phyloP scores from a whole-genome alignment of 805 yeast species.

The Candida silvicultrix region DNA sequence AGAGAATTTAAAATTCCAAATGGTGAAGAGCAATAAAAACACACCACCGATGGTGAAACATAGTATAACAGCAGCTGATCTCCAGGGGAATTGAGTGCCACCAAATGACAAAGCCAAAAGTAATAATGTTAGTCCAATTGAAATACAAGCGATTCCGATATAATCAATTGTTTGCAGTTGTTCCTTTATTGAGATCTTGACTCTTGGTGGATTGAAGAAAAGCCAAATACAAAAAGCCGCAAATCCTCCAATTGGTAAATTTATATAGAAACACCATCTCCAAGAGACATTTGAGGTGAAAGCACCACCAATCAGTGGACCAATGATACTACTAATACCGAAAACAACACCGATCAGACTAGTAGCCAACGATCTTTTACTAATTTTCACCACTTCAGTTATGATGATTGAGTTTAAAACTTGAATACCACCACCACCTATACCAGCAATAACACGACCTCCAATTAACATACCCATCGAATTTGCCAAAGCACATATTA shows the following conservation, averaged over 20 bases:
- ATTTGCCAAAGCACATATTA: slow-evolving; percentile 47
- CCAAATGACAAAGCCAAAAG: slow-evolving; percentile 47
- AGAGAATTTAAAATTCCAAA: slow-evolving; percentile 35
- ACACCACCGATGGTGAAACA: slow-evolving; percentile 42
- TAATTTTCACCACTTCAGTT: slow-evolving; percentile 40
- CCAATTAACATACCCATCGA: slow-evolving; percentile 59
- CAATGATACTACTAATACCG: slow-evolving; percentile 29
- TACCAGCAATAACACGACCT: slow-evolving; percentile 65
- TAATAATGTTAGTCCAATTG: slow-evolving; percentile 36
- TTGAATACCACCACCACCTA: slow-evolving; percentile 67
- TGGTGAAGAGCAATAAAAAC: slow-evolving; percentile 27
- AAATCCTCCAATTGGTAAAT: slow-evolving; percentile 50
- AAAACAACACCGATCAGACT: not conserved
- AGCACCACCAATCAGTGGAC: slow-evolving; percentile 55
- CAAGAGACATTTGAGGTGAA: slow-evolving; percentile 43
- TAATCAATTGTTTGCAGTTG: slow-evolving; percentile 40
- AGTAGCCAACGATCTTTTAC: slow-evolving; percentile 13
- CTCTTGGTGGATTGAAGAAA: slow-evolving; percentile 33
- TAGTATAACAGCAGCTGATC: slow-evolving; percentile 39
- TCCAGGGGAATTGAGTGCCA: slow-evolving; percentile 43
- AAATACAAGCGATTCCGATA: slow-evolving; percentile 37
- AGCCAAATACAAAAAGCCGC: slow-evolving; percentile 31
- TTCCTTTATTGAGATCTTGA: slow-evolving; percentile 28
- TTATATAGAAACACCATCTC: slow-evolving; percentile 64
- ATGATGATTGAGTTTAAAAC: slow-evolving; percentile 49